Percentiles rank a stretch among this genome's conserved stretches.
phyloP scores from a whole-genome alignment of 1,284 basidiomycete species.

The Quambalaria eucalypti region DNA sequence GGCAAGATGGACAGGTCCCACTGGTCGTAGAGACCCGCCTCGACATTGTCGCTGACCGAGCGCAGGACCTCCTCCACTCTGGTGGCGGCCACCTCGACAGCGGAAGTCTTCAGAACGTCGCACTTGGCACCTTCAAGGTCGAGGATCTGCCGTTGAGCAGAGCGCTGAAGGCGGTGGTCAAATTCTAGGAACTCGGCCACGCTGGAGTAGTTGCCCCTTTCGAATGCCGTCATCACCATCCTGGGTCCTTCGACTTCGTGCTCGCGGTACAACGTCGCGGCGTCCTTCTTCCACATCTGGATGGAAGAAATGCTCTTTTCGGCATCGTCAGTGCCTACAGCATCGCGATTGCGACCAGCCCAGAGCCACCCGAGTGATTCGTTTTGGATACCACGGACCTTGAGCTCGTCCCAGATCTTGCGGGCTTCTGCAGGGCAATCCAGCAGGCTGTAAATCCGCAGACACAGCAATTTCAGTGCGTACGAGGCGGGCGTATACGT shows the following conservation, averaged over 20 bases:
- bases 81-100: too few species aligned
- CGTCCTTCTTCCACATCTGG: constrained; percentile 8
- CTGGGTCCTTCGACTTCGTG: constrained; percentile 17
- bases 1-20: constrained; percentile 21
- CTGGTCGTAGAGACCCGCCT: constrained; percentile 15
- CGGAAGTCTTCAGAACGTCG: too few species aligned
- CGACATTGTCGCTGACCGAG: too few species aligned
- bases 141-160: constrained; percentile 9
- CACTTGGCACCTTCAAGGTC: constrained; percentile 2
- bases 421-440: constrained; percentile 3
- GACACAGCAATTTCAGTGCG: constrained; percentile 24
- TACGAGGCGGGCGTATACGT: constrained; percentile 27
- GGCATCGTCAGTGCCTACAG: too few species aligned
- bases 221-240: constrained; percentile 26
- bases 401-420: constrained; percentile 4
- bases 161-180: constrained; percentile 19
- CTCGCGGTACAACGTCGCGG: constrained; percentile 24
- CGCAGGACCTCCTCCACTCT: constrained; percentile 4
- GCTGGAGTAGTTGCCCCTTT: constrained; percentile 29
- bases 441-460: constrained; percentile 17
- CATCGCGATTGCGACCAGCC: constrained; percentile 12
- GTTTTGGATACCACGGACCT: constrained; percentile 21
- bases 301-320: constrained; percentile 9
- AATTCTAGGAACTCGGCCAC: constrained; percentile 31
- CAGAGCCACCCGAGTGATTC: constrained; percentile 22